Percentiles rank a stretch among this genome's conserved stretches.
phyloP scores from a whole-genome alignment of 2,329 filamentous ascomycete genomes.

The Orbilia ellipsospora region DNA sequence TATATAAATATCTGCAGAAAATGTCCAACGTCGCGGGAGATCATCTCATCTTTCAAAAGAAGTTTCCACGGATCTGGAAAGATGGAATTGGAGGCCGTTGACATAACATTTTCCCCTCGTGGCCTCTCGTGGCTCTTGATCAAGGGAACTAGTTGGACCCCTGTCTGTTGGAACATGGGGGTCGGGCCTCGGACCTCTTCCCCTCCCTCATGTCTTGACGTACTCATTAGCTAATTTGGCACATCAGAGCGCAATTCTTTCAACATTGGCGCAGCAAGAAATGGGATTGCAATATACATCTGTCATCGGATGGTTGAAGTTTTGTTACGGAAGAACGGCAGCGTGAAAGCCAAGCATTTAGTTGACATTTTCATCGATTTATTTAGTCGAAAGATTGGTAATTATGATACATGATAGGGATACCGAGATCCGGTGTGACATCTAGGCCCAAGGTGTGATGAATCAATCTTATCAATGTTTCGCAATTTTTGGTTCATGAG shows the following conservation, averaged over 20 bases:
- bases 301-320: too few relatives aligned
- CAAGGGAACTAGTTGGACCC: not conserved
- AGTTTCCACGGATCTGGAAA: constrained; percentile 12
- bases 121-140: not conserved
- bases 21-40: not conserved
- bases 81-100: not conserved
- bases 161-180: not conserved
- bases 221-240: constrained; percentile 7
- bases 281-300: not conserved
- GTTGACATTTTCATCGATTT: too few relatives aligned
- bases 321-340: too few relatives aligned
- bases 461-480: too few relatives aligned
- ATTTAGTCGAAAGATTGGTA: too few relatives aligned
- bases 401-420: too few relatives aligned
- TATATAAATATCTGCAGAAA: not conserved
- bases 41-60: not conserved
- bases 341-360: too few relatives aligned
- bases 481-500: too few relatives aligned
- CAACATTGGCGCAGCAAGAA: not conserved
- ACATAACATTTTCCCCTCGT: too few relatives aligned
- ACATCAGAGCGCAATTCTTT: not conserved
- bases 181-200: not conserved
- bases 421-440: too few relatives aligned
- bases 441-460: too few relatives aligned
- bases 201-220: not conserved